Evolutionary conservation across 345 rosid genomes (phyloP), one percentile per base, ranked within the genome.

Genomic region (Aquilaria yunnanensis): DNA sequence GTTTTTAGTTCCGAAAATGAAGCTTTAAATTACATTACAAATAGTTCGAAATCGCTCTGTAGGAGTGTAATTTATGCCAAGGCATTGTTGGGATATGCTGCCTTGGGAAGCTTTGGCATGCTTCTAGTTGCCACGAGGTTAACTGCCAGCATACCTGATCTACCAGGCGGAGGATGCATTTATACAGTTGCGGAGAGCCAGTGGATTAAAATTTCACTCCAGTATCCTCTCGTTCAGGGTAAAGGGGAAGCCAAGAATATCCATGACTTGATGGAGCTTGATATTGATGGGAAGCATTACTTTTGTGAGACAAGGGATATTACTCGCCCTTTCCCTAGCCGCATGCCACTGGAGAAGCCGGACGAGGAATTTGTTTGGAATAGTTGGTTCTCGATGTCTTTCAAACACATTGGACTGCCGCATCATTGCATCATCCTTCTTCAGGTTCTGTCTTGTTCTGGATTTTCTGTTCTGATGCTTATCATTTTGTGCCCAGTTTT

Each of bases 361-460:
- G 97, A 94, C 66, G 92, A 85, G 32, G 99, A 90, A 72, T 94
- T 94, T 75, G 96, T 94, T 57, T 94, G 99, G 99, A 94, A 94
- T 64, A 78, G 70, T 60, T 90, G 97, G 97, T 75, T 94, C 30
- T 86, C 97, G 8, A 45, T 72, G 70, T 79, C 96, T 53, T 94
- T 94, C 72, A 83, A 75, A 72, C 75, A 73, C 67, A 78, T 86
- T 62, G 91, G 96, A 61, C 81, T 94, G 52, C 72, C 72, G 0
- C 81, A 64, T 46, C 92, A 83, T 41, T 94, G 97, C 65, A 88
- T 85, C 68, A 83, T 72, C 67, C 97, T 94, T 75, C 80, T 94
- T 76, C 99, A 94, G 99, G 99, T 94, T 84, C 75, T 65, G 55
- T 77, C 76, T 77, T 48, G 49, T 65, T 31, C 61, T 66, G 6